Base-by-base conservation (phyloP, 331 rosid species). In the Arachis monticola region DNA sequence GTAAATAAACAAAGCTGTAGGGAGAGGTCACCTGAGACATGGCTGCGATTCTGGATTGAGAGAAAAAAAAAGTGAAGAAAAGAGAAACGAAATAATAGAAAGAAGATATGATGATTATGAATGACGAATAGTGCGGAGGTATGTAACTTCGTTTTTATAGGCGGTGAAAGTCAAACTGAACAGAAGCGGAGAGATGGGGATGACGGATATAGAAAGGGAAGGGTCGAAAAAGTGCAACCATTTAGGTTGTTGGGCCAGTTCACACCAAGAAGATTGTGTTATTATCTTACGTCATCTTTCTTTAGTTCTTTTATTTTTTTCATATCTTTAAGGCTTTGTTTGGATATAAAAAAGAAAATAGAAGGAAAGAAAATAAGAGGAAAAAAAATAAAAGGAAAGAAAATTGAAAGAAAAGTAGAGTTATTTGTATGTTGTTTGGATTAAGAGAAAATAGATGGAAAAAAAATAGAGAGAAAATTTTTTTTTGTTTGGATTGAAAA, bases 21-120 rank as follows among this genome's bases (percentile, higher is more conserved):
- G 57, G 63, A 4, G 67, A 50, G 67, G 6, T 31, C 1, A 81
- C 85, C 85, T 81, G 85, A 81, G 85, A 81, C 85, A 81, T 81
- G 78, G 40, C 52, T 57, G 57, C 0, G 56, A 13, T 47, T 30
- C 13, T 12, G 58, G 46, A 56, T 1, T 1, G 10, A 3, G n/a
- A 78, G 44, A 2, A 12, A 7, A 27, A 53, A 62, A 53, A 35
- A 44, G 38, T 41, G 22, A 55, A 53, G 8, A 14, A 6, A 6
- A 61, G 13, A 38, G 50, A 40, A 30, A 64, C 6, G 7, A 30
- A 46, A 2, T 14, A 31, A 13, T 30, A 4, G 9, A 9, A 27
- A 64, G 5, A 46, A 7, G 44, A 32, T 60, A 51, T 51, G 4
- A 51, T 48, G 56, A 51, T 1, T n/a, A 51, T 11, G 56, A 12